phyloP scores from a whole-genome alignment of 2,329 filamentous ascomycete genomes.

The Talaromyces rugulosus region DNA sequence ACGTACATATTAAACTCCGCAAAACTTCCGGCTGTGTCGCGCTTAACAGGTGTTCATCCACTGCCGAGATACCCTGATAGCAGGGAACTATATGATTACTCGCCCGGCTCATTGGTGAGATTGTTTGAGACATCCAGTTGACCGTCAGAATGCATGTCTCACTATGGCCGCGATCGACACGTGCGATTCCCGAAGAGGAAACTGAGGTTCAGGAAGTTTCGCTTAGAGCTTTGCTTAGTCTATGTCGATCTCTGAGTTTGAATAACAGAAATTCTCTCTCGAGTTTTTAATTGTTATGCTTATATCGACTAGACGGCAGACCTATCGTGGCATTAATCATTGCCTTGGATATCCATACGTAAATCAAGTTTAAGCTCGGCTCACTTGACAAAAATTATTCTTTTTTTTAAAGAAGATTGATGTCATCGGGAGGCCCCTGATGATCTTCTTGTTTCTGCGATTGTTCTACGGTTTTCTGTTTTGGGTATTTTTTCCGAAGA shows the following conservation, averaged over 20 bases:
- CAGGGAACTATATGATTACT: background rate
- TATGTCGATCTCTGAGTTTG: background rate
- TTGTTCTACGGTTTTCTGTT: no score
- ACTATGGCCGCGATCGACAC: background rate
- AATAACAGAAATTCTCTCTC: background rate
- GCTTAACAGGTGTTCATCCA: background rate
- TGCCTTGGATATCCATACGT: background rate
- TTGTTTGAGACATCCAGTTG: background rate
- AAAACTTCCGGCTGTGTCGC: background rate
- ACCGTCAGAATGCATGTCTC: background rate
- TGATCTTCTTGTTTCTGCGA: background rate
- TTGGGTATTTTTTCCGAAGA: no score
- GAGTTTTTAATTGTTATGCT: background rate
- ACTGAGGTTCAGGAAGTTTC: background rate
- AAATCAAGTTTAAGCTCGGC: background rate
- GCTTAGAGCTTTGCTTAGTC: background rate
- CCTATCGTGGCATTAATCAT: background rate
- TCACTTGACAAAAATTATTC: background rate
- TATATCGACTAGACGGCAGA: no score
- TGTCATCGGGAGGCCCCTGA: background rate
- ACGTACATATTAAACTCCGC: background rate
- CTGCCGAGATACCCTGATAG: background rate
- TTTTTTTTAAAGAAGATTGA: background rate
- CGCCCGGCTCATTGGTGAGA: background rate
- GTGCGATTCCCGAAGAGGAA: background rate